Base-by-base conservation (phyloP, 331 rosid species). In the Pyrus hybrid region DNA sequence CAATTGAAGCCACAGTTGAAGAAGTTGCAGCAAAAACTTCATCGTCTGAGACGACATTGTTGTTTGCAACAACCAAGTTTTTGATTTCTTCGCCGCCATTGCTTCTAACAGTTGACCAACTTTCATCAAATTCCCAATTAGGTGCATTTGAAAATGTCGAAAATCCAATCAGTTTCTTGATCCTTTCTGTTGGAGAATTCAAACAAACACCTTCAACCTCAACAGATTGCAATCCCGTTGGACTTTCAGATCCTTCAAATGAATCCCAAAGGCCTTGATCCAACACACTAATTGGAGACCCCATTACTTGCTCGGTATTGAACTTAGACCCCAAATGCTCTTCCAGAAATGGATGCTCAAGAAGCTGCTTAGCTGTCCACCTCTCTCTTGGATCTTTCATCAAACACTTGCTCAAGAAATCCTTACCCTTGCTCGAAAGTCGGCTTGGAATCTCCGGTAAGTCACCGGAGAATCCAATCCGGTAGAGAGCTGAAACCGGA, bases 211-310 rank as follows among this genome's bases (percentile, higher is more conserved):
- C 67, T 71, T 75, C 79, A 18, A 64, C 67, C 63, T 75, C 78
- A 18, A 64, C 33, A 51, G 43, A 64, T 17, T 49, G 63, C 22
- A 53, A 53, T 56, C 72, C 82, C 43, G n/a, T 63, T 43, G 75
- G 83, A 75, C 47, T 49, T 65, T 72, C 76, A 30, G 35, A 81
- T 14, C 29, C 84, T 61, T 79, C 83, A 41, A 74, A 33, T 37
- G 87, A 80, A 70, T 83, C 83, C 87, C 88, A 85, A 61, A 80
- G 65, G 14, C 75, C 76, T n/a, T 78, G 79, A 30, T 85, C 89
- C 83, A 85, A 78, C 51, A 87, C 91, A 70, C 87, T 81, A 37
- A 29, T 80, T 6, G 91, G 89, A 76, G 91, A 86, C 73, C 68
- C 72, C 80, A 8, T 45, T 4, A 21, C 45, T 41, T 41, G 45